phyloP scores from a whole-genome alignment of 305 asterid species.

The Fraxinus ornus region DNA sequence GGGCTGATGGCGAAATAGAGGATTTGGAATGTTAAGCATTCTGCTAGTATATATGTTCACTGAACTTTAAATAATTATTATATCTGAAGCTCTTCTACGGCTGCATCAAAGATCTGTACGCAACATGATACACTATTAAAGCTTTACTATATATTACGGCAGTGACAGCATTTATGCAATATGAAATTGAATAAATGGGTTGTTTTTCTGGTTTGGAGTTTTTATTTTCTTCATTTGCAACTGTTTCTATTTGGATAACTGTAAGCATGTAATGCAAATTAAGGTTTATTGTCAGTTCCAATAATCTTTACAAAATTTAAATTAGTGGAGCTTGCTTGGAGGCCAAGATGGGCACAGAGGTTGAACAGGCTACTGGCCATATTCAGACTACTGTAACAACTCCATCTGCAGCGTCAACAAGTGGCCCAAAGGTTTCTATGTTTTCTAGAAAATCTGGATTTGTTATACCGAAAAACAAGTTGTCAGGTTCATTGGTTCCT shows the following conservation, averaged over 20 bases:
- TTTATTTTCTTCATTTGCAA: not conserved
- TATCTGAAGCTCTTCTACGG: not conserved
- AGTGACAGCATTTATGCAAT: not conserved
- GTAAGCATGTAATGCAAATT: not conserved
- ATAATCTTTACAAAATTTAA: constrained; percentile 3
- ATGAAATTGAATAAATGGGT: not conserved
- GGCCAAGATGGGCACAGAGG: constrained; percentile 59
- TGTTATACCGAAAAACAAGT: constrained; percentile 87
- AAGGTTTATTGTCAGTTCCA: not conserved
- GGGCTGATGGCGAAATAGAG: not conserved
- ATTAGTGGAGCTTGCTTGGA: constrained; percentile 31
- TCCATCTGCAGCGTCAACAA: constrained; percentile 43
- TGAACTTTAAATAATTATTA: not conserved
- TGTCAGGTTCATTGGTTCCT: constrained; percentile 82
- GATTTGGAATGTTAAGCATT: not conserved
- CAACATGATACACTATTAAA: not conserved
- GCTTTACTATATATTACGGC: not conserved
- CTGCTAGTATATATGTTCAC: not conserved
- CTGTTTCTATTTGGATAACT: not conserved
- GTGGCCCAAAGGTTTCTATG: constrained; percentile 62
- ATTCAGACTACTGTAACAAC: constrained; percentile 40
- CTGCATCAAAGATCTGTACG: not conserved
- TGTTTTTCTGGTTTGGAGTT: not conserved
- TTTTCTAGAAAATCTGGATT: constrained; percentile 72
- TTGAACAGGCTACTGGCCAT: constrained; percentile 47